Evolutionary conservation across 2,329 filamentous ascomycete species (phyloP), one percentile per base, ranked within the genome.

Genomic region (Calonectria henricotiae): DNA sequence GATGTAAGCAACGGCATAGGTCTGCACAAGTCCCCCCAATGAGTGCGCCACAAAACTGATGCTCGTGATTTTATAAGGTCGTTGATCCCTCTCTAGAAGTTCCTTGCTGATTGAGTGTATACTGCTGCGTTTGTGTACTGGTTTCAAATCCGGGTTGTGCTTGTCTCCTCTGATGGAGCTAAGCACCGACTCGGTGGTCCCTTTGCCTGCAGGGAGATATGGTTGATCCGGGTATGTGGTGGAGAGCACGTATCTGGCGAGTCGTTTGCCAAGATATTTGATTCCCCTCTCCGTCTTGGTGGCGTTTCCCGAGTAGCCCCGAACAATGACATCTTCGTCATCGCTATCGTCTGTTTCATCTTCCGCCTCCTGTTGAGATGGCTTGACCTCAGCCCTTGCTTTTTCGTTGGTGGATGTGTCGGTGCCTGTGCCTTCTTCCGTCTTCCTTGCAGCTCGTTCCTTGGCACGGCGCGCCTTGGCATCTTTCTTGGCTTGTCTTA

Each of bases 21-120:
- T 97, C 81, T 98, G 96, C 17, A 98, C 89, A 20, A 97, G 86
- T 0, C 96, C 96, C 32, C 96, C 96, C 0, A 98, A 89, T 0
- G 95, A 98, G 82, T 98, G 96, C 0, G 92, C 95, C 67, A 98
- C 89, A 79, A 98, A 98, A 79, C 95, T 98, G 80, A 98, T 98
- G 80, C 95, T 97, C 12, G 95, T 96, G 77, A 97, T 94, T 75
- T 91, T 92, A 81, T 97, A 98, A 2, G 91, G 87, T 3, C 91
- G 86, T 46, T 86, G 83, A 6, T 78, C 73, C 35, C 77, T 77
- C 60, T 80, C 81, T 61, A 88, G 85, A 37, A 91, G 84, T 87
- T 76, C 89, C 90, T 44, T 88, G 84, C 27, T 86, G 83, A 55
- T 86, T 83, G 5, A 84, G 84, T 90, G 87, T 51, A 93, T 87